Evolutionary conservation across 2,329 filamentous ascomycete species (phyloP).

Genomic region (Ceratocystis huliohia): DNA sequence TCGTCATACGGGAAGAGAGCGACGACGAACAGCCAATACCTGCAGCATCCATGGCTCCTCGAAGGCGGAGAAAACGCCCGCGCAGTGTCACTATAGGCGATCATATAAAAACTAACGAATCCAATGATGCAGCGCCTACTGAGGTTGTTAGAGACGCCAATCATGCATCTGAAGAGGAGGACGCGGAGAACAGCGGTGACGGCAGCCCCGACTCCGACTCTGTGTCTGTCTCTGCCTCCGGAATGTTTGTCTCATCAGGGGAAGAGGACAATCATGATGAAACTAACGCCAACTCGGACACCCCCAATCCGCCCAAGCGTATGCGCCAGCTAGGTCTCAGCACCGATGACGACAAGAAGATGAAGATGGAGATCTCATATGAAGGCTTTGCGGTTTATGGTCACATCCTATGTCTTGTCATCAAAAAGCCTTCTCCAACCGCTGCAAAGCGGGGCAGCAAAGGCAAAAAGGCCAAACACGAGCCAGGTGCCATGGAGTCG

Average conservation of each 20-base stretch:
- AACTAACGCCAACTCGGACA: slow-evolving; percentile 26
- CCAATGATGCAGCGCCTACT: background rate
- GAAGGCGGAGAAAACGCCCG: background rate
- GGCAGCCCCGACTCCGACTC: too few species aligned
- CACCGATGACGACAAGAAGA: slow-evolving; percentile 76
- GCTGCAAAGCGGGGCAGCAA: slow-evolving; percentile 24
- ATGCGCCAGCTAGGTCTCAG: slow-evolving; percentile 29
- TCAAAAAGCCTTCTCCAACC: slow-evolving; percentile 55
- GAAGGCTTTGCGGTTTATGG: slow-evolving; percentile 95
- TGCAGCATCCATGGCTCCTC: slow-evolving; percentile 28
- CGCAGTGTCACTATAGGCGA: background rate
- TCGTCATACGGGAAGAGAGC: slow-evolving; percentile 25
- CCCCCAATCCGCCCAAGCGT: slow-evolving; percentile 31
- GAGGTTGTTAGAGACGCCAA: background rate
- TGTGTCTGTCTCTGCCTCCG: background rate
- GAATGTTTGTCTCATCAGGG: slow-evolving; percentile 15
- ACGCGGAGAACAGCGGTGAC: background rate
- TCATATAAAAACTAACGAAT: background rate
- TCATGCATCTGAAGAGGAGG: background rate
- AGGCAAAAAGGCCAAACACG: slow-evolving; percentile 31
- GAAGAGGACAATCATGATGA: slow-evolving; percentile 15
- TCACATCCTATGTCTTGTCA: slow-evolving; percentile 77
- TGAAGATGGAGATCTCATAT: slow-evolving; percentile 74
- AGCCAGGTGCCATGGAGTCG: slow-evolving; percentile 68
- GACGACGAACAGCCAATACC: slow-evolving; percentile 25